A percentile compares a stretch with the other conserved stretches of the same genome.
These are phyloP conservation scores for Taphrina populina DNA, from an alignment of 1,139 yeast genomes.

Conservation along the genomic window DNA sequence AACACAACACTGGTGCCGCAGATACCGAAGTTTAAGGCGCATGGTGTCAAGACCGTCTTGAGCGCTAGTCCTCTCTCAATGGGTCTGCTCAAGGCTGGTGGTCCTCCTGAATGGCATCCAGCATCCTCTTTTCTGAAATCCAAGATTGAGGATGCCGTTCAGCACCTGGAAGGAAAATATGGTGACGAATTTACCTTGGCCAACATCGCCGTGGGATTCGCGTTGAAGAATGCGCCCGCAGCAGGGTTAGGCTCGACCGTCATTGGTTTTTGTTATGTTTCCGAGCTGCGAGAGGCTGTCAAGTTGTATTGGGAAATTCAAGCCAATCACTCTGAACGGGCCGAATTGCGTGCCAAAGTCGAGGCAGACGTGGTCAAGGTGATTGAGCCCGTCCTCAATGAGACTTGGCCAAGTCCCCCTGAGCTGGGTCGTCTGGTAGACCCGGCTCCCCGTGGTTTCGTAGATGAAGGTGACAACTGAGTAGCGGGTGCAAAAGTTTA, in stretches of 20 bases:
- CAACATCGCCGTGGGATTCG: slow-evolving; percentile 75
- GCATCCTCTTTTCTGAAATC: slow-evolving; percentile 59
- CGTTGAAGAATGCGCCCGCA: slow-evolving; percentile 50
- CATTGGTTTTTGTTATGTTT: slow-evolving; percentile 17
- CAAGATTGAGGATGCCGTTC: slow-evolving; percentile 49
- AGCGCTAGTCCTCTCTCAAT: slow-evolving; percentile 86
- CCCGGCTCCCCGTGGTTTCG: neutral
- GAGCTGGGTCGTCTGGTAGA: slow-evolving; percentile 21
- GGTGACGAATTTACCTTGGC: slow-evolving; percentile 63
- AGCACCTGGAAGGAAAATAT: slow-evolving; percentile 54
- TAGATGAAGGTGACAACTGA: slow-evolving; percentile 9
- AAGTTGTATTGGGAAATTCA: slow-evolving; percentile 13
- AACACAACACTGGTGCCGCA: slow-evolving; percentile 59
- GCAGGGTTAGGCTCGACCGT: slow-evolving; percentile 14
- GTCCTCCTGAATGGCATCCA: slow-evolving; percentile 79
- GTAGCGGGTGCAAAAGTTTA: neutral
- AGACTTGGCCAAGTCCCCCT: slow-evolving; percentile 30
- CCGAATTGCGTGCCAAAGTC: neutral
- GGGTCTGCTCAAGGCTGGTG: slow-evolving; percentile 71
- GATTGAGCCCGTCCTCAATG: slow-evolving; percentile 15
- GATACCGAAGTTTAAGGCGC: slow-evolving; percentile 51
- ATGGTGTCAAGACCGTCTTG: slow-evolving; percentile 58
- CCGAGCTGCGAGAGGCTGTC: slow-evolving; percentile 21
- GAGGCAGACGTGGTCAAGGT: slow-evolving; percentile 9
- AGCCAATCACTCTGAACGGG: neutral